Percentiles rank a stretch among this genome's conserved stretches.
Conservation (phyloP, 495 filamentous ascomycete species). For the Daldinia vernicosa region DNA sequence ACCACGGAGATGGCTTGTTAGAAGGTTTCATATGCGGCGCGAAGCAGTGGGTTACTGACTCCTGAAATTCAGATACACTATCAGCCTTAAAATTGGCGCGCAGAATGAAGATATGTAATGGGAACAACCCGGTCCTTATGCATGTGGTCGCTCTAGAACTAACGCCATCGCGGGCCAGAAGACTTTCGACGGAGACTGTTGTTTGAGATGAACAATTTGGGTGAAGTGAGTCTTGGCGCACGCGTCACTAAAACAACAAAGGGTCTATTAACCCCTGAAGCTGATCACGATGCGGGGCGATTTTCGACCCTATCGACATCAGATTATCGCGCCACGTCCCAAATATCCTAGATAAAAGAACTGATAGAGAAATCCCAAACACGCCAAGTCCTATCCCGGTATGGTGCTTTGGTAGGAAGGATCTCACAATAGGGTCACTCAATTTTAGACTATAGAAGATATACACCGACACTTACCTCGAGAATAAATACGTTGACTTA, state of each 20-base stretch:
- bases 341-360: not conserved
- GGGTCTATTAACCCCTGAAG: not conserved
- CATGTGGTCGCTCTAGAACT: not conserved
- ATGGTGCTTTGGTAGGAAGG: not conserved
- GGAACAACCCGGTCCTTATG: not conserved
- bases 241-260: not conserved
- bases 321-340: conserved; percentile 10
- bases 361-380: not conserved
- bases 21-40: conserved; percentile 1
- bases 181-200: not conserved
- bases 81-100: not conserved
- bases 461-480: not conserved
- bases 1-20: not conserved
- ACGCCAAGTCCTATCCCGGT: not conserved
- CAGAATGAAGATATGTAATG: not conserved
- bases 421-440: not conserved
- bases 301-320: not conserved
- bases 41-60: not conserved
- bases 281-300: not conserved
- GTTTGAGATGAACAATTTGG: not conserved
- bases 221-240: not conserved
- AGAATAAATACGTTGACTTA: not conserved
- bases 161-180: not conserved
- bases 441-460: not conserved
- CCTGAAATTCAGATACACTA: conserved; percentile 1